Conservation (phyloP, 129 eudicot genomes). For the Escallonia herrerae region DNA sequence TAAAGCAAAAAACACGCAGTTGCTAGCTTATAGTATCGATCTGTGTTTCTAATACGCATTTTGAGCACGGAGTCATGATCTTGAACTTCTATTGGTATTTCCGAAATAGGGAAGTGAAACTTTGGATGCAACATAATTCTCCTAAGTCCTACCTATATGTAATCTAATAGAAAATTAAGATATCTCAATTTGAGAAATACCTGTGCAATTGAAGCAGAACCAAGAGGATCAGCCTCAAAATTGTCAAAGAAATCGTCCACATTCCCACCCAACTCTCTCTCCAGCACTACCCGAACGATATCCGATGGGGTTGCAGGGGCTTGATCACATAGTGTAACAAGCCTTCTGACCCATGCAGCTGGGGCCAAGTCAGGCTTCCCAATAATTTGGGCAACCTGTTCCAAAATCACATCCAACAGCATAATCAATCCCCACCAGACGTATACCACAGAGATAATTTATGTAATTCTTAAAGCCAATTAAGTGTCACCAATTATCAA, state of each 20-base stretch:
- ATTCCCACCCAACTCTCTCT: slow-evolving; percentile 69
- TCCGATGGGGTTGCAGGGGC: slow-evolving; percentile 79
- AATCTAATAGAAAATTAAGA: too few relatives aligned
- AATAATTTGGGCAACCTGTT: slow-evolving; percentile 79
- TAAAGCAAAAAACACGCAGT: too few relatives aligned
- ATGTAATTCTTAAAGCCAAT: neutral
- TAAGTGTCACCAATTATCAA: neutral
- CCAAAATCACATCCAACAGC: slow-evolving; percentile 11
- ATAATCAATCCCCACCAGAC: slow-evolving; percentile 1
- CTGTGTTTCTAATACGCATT: too few relatives aligned
- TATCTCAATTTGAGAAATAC: slow-evolving; percentile 14
- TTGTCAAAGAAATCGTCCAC: slow-evolving; percentile 71
- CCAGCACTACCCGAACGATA: slow-evolving; percentile 58
- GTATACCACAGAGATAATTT: neutral
- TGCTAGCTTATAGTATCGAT: too few relatives aligned
- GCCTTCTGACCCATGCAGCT: slow-evolving; percentile 88
- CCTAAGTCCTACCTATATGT: too few relatives aligned
- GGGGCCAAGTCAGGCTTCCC: slow-evolving; percentile 99
- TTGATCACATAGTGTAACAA: slow-evolving; percentile 89
- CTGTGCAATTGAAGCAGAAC: slow-evolving; percentile 99
- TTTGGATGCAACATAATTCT: too few relatives aligned
- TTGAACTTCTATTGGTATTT: too few relatives aligned
- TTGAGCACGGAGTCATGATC: too few relatives aligned
- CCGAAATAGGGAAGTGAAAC: too few relatives aligned
- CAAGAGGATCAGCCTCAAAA: slow-evolving; percentile 70